Evolutionary conservation across 192 early-diverging fungal genomes (phyloP).

Genomic region (Globomyces pollinis-pini): DNA sequence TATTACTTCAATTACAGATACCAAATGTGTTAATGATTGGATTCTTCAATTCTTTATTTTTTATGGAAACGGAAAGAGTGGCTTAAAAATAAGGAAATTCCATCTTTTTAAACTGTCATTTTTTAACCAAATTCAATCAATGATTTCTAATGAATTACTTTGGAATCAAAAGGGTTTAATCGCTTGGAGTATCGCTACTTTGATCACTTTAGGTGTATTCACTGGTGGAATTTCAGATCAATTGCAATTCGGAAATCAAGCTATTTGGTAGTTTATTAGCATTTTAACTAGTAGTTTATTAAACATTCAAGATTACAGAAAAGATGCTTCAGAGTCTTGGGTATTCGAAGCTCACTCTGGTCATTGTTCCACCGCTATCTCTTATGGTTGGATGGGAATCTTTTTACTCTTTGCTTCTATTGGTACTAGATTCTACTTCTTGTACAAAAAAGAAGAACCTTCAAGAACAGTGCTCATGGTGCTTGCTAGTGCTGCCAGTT

Average conservation of each 20-base stretch:
- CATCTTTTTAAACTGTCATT: no score
- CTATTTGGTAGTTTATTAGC: not conserved
- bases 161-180: no score
- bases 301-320: no score
- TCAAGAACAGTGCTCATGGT: constrained; percentile 22
- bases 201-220: not conserved
- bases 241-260: not conserved
- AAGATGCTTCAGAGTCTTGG: not conserved
- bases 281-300: not conserved
- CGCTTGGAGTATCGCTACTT: constrained; percentile 1
- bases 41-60: no score
- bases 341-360: constrained; percentile 10
- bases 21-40: no score
- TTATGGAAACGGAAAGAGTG: no score
- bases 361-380: not conserved
- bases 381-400: not conserved
- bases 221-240: constrained; percentile 4
- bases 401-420: not conserved
- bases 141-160: no score
- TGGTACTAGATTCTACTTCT: constrained; percentile 15
- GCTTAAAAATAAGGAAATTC: no score
- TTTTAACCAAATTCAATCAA: no score
- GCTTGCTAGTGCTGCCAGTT: constrained; percentile 20
- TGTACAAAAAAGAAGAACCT: constrained; percentile 17
- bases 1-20: no score